Evolutionary conservation across 2,329 filamentous ascomycete genomes (phyloP).

Genomic region (Cryphonectria parasitica): DNA sequence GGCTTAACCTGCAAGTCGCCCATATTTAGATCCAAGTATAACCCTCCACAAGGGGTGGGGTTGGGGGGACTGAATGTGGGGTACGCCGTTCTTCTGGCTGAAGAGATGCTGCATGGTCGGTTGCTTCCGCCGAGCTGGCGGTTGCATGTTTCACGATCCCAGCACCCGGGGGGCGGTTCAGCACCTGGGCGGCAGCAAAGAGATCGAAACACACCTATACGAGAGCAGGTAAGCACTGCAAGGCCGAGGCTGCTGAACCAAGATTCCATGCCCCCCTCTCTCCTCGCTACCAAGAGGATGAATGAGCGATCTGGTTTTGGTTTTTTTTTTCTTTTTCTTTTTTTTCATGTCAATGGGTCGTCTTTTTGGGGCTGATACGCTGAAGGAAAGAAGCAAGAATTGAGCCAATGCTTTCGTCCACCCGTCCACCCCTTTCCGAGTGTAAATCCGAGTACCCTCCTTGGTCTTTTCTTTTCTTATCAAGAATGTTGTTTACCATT

Average conservation of each 20-base stretch:
- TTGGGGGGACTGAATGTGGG: not conserved
- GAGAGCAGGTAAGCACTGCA: not conserved
- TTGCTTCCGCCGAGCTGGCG: slow-evolving; percentile 2
- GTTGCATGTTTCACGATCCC: slow-evolving; percentile 6
- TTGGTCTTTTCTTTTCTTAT: not conserved
- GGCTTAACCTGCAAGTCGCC: not conserved
- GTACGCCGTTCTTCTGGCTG: not conserved
- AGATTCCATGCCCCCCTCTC: not conserved
- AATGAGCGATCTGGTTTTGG: not conserved
- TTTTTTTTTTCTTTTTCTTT: too few species aligned
- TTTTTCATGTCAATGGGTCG: not conserved
- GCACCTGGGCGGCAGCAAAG: not conserved
- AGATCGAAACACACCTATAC: not conserved
- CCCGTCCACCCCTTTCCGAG: not conserved
- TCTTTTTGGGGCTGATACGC: not conserved
- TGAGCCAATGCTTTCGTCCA: not conserved
- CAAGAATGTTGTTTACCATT: not conserved
- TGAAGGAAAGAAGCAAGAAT: not conserved
- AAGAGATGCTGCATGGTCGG: not conserved
- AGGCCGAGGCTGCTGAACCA: not conserved
- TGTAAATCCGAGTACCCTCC: not conserved
- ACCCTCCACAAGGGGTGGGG: not conserved
- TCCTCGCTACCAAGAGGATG: not conserved
- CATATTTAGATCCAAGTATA: not conserved
- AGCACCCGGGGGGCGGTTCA: not conserved